Evolutionary conservation across 108 stramenopile species (phyloP).

Genomic region (Chaetoceros muelleri): DNA sequence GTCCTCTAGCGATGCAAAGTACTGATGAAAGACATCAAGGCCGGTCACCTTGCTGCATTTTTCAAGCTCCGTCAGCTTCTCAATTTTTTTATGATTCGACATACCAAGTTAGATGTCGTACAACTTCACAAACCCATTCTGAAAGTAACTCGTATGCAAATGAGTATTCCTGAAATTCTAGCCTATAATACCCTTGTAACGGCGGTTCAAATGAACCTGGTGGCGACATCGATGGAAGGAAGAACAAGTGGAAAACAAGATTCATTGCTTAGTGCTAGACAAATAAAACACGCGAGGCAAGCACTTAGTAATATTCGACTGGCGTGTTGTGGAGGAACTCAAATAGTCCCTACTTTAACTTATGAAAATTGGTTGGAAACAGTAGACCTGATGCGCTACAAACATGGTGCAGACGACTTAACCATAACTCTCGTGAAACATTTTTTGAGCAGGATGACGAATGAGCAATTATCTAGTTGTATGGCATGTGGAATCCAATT

Average conservation of each 20-base stretch:
- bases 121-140: slow-evolving; percentile 49
- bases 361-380: slow-evolving; percentile 48
- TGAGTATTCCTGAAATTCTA: slow-evolving; percentile 46
- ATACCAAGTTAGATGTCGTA: slow-evolving; percentile 60
- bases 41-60: slow-evolving; percentile 39
- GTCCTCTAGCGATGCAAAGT: not conserved
- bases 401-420: slow-evolving; percentile 24
- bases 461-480: slow-evolving; percentile 49
- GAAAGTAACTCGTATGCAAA: slow-evolving; percentile 18
- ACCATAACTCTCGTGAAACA: slow-evolving; percentile 33
- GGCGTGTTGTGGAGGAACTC: slow-evolving; percentile 59
- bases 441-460: slow-evolving; percentile 37
- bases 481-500: slow-evolving; percentile 45
- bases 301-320: slow-evolving; percentile 62
- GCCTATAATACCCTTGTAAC: slow-evolving; percentile 71
- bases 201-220: slow-evolving; percentile 53
- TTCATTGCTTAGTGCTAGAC: slow-evolving; percentile 57
- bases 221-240: slow-evolving; percentile 65
- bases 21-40: slow-evolving; percentile 6
- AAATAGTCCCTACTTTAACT: slow-evolving; percentile 38
- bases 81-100: slow-evolving; percentile 65
- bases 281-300: slow-evolving; percentile 41
- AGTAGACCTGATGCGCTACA: slow-evolving; percentile 30
- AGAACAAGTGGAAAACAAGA: slow-evolving; percentile 74
- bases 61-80: slow-evolving; percentile 48